Evolutionary conservation across 441 rosid species (phyloP).

Genomic region (Gossypium trilobum): DNA sequence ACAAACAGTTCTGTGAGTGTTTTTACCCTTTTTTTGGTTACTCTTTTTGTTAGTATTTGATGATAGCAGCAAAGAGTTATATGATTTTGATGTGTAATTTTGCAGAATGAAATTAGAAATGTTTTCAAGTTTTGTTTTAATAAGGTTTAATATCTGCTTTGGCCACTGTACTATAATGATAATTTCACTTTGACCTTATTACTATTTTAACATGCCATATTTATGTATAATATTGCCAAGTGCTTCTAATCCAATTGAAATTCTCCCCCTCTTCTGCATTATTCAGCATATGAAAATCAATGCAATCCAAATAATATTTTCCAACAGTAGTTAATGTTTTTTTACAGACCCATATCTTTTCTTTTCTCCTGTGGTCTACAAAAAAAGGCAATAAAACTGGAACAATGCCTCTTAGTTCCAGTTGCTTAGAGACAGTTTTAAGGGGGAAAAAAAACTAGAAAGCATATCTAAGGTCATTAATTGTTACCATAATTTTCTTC

Average conservation of each 20-base stretch:
- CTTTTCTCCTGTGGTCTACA: constrained; percentile 4
- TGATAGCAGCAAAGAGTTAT: no score
- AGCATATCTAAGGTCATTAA: neutral
- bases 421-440: neutral
- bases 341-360: constrained; percentile 12
- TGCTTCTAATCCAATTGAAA: neutral
- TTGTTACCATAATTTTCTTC: neutral
- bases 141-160: no score
- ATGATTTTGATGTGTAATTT: neutral
- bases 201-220: no score
- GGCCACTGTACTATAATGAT: no score
- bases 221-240: no score
- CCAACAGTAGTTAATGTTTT: neutral
- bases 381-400: neutral
- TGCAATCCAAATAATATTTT: constrained; percentile 12
- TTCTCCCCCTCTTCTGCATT: constrained; percentile 1
- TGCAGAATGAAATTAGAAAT: neutral
- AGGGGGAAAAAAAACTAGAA: neutral
- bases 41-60: no score
- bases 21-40: neutral
- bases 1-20: neutral
- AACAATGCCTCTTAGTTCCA: neutral
- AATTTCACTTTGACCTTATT: no score
- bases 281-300: neutral
- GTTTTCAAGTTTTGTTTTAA: no score